Conservation (phyloP, 2,329 filamentous ascomycete species). For the Westerdykella sp. region DNA sequence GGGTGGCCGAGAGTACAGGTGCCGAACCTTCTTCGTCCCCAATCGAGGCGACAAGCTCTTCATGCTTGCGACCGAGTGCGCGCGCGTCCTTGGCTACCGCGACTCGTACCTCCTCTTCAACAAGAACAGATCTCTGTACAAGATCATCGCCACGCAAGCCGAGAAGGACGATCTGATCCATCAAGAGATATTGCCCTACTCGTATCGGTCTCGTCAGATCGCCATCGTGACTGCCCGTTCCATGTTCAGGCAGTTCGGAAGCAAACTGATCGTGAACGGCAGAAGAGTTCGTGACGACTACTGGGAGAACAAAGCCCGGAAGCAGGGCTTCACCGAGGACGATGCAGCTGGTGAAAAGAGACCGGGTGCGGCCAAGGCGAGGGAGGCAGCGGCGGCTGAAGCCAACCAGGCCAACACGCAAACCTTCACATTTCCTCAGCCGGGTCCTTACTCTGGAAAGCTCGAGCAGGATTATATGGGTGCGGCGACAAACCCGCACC, state of each 20-base stretch:
- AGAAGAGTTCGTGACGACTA: conserved; percentile 93
- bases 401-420: conserved; percentile 51
- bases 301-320: conserved; percentile 94
- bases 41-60: conserved; percentile 90
- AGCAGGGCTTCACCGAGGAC: conserved; percentile 96
- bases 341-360: conserved; percentile 94
- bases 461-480: conserved; percentile 29
- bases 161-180: conserved; percentile 96
- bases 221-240: conserved; percentile 95
- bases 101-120: conserved; percentile 99
- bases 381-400: conserved; percentile 70
- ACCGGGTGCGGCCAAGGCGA: conserved; percentile 81
- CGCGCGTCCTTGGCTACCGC: conserved; percentile 84
- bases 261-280: conserved; percentile 83
- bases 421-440: conserved; percentile 25
- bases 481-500: conserved; percentile 25
- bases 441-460: conserved; percentile 26
- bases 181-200: conserved; percentile 94
- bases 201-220: conserved; percentile 96
- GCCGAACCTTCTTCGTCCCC: conserved; percentile 87
- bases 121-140: conserved; percentile 93
- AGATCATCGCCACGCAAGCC: conserved; percentile 92
- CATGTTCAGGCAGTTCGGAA: conserved; percentile 98
- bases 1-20: conserved; percentile 81
- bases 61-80: conserved; percentile 97